Evolutionary conservation across 768 basidiomycete species (phyloP).

Genomic region (Lactarius evosmus): DNA sequence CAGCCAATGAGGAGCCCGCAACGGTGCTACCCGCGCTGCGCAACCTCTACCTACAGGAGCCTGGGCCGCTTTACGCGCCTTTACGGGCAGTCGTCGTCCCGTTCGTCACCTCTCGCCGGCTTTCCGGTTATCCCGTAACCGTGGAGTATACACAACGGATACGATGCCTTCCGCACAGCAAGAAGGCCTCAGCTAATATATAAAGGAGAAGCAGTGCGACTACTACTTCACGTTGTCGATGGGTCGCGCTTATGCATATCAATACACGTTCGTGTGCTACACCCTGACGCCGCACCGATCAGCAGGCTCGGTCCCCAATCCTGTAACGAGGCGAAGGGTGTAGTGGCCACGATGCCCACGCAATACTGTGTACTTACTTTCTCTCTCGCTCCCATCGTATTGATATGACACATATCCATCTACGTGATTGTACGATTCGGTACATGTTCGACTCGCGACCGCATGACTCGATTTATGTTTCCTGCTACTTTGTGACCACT

Average conservation of each 20-base stretch:
- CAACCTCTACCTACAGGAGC: neutral
- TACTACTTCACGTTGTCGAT: neutral
- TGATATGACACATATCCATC: neutral
- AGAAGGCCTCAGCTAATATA: neutral
- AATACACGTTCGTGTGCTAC: neutral
- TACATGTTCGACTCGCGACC: neutral
- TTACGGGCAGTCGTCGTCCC: neutral
- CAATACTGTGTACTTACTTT: neutral
- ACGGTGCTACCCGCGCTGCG: neutral
- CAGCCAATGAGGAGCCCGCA: neutral
- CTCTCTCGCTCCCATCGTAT: neutral
- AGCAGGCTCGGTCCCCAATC: neutral
- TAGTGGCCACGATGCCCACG: neutral
- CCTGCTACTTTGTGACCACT: neutral
- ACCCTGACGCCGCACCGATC: neutral
- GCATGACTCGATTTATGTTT: neutral
- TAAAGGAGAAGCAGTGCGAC: neutral
- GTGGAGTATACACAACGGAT: conserved; percentile 1
- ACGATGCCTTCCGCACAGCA: too few relatives aligned
- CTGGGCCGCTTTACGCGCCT: neutral
- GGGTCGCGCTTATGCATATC: neutral
- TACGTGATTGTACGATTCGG: neutral
- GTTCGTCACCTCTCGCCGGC: neutral
- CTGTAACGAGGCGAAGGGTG: neutral
- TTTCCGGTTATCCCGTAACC: neutral